phyloP scores from a whole-genome alignment of 352 stramenopile genomes.

The Pythium aphanidermatum region DNA sequence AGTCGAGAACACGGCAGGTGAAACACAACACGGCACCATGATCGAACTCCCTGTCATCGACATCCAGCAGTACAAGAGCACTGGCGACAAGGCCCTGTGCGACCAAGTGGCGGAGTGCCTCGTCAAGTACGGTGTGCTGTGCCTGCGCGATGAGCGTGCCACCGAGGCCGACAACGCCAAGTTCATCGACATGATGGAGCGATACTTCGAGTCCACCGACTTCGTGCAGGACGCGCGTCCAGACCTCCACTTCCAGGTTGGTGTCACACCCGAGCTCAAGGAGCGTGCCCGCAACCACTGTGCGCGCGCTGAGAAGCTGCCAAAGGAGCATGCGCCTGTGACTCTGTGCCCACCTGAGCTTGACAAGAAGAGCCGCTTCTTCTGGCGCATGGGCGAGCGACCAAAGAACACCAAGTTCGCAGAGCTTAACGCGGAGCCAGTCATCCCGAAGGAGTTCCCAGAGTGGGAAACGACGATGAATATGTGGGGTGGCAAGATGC shows the following conservation, averaged over 20 bases:
- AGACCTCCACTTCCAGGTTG: constrained; percentile 87
- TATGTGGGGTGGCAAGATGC: constrained; percentile 90
- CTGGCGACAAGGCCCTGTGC: constrained; percentile 62
- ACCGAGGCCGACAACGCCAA: constrained; percentile 65
- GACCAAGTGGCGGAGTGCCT: constrained; percentile 72
- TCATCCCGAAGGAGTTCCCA: constrained; percentile 79
- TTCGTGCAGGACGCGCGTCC: constrained; percentile 84
- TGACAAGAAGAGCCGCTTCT: constrained; percentile 94
- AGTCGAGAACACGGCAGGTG: constrained; percentile 7
- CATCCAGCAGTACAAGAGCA: constrained; percentile 72
- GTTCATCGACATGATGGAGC: constrained; percentile 93
- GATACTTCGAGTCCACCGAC: constrained; percentile 88
- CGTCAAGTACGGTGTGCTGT: constrained; percentile 82
- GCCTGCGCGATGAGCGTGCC: constrained; percentile 72
- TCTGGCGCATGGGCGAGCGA: constrained; percentile 89
- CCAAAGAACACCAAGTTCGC: constrained; percentile 67
- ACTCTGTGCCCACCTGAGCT: constrained; percentile 85
- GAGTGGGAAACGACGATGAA: constrained; percentile 90
- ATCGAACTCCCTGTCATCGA: constrained; percentile 81
- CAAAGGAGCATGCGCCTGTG: constrained; percentile 58
- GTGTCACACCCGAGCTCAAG: constrained; percentile 82
- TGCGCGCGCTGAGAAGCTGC: constrained; percentile 37
- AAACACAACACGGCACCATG: constrained; percentile 22
- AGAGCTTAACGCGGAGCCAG: constrained; percentile 84
- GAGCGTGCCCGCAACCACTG: constrained; percentile 87